Evolutionary conservation across 1,139 yeast species (phyloP).

Genomic region (Yamadazyma conglobata): DNA sequence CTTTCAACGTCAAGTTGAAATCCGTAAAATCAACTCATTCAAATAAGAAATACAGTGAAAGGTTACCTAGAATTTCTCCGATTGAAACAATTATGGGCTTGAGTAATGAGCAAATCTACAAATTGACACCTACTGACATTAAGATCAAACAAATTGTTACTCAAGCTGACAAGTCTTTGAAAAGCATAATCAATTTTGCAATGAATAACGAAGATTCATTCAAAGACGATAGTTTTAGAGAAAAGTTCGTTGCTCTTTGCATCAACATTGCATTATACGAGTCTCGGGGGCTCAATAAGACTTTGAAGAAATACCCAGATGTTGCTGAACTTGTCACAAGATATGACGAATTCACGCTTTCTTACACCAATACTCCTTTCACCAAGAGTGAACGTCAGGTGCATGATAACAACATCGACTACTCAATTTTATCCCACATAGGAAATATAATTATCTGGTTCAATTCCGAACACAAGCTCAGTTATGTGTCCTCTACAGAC

Average conservation of each 20-base stretch:
- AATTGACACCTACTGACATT: slow-evolving; percentile 34
- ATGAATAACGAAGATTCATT: slow-evolving; percentile 27
- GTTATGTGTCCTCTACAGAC: slow-evolving; percentile 7
- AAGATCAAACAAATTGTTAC: slow-evolving; percentile 38
- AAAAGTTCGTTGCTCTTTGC: slow-evolving; percentile 29
- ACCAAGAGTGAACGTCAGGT: slow-evolving; percentile 34
- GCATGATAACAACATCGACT: slow-evolving; percentile 40
- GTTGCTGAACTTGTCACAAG: slow-evolving; percentile 29
- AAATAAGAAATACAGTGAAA: slow-evolving; percentile 28
- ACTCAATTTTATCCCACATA: slow-evolving; percentile 36
- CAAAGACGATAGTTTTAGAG: slow-evolving; percentile 14
- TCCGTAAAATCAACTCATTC: slow-evolving; percentile 27
- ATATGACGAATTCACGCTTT: slow-evolving; percentile 34
- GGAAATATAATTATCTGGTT: slow-evolving; percentile 46
- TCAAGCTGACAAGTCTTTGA: slow-evolving; percentile 13
- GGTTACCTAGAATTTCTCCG: slow-evolving; percentile 34
- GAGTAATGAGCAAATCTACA: slow-evolving; percentile 35
- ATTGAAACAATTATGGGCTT: slow-evolving; percentile 41
- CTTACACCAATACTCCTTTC: slow-evolving; percentile 32
- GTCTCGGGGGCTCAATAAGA: slow-evolving; percentile 34
- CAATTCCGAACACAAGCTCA: slow-evolving; percentile 17
- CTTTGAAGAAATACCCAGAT: slow-evolving; percentile 25
- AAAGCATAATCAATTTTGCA: slow-evolving; percentile 20
- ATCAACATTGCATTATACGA: slow-evolving; percentile 38
- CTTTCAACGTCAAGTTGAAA: slow-evolving; percentile 31